Evolutionary conservation across 164 flowering plant species (phyloP).

Genomic region (Nelumbo lutea): DNA sequence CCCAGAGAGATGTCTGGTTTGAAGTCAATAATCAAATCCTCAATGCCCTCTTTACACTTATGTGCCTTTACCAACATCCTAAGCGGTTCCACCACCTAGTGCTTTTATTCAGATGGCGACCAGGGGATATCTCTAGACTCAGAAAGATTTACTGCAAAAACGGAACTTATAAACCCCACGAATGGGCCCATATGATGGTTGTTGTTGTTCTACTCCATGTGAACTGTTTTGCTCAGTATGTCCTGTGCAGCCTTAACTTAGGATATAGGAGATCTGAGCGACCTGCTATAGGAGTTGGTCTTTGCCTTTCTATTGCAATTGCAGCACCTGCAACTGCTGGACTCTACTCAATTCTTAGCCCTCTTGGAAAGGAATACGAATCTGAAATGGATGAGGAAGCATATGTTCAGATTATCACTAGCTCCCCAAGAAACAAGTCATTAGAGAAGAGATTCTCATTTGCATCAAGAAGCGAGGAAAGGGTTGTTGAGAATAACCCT

Average conservation of each 20-base stretch:
- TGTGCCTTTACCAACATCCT: constrained; percentile 92
- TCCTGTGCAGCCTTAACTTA: constrained; percentile 72
- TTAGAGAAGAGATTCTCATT: constrained; percentile 69
- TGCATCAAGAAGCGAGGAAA: constrained; percentile 44
- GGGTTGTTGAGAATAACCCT: constrained; percentile 44
- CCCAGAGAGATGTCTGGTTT: constrained; percentile 74
- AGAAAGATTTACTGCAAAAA: constrained; percentile 80
- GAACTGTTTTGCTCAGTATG: constrained; percentile 88
- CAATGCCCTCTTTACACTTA: constrained; percentile 88
- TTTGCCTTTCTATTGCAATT: constrained; percentile 69
- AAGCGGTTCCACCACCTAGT: constrained; percentile 70
- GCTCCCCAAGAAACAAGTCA: constrained; percentile 25
- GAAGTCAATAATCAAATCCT: constrained; percentile 94
- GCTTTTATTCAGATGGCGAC: constrained; percentile 69
- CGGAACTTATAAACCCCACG: constrained; percentile 86
- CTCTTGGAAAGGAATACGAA: constrained; percentile 80
- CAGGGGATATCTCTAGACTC: constrained; percentile 56
- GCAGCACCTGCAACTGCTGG: constrained; percentile 85
- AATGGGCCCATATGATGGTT: constrained; percentile 90
- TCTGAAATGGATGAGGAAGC: constrained; percentile 54
- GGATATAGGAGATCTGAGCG: constrained; percentile 80
- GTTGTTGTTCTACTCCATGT: constrained; percentile 70
- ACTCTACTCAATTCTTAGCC: constrained; percentile 61
- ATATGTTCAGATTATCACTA: constrained; percentile 23
- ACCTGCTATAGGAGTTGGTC: constrained; percentile 79